Base-by-base conservation (phyloP, 805 yeast species). In the Dipodascus albidus region DNA sequence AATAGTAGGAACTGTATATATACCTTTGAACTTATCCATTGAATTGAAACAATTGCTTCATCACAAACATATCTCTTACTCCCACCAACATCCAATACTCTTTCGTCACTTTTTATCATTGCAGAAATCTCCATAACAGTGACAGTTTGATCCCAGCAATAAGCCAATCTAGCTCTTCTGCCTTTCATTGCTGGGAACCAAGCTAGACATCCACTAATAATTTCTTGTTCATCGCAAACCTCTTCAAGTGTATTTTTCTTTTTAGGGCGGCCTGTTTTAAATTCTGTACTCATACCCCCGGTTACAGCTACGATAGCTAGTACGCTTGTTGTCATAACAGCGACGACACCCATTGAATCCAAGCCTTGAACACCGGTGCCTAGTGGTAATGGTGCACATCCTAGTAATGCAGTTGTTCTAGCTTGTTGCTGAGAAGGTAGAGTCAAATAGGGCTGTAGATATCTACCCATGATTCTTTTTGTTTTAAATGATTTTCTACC, bases 81-180 rank as follows among this genome's bases (percentile, higher is more conserved):
- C 21, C 74, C 69, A 6, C 68, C 69, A 52, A 74, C 74, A 47
- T 62, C 66, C 22, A 75, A 55, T 6, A 59, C 55, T 0, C 59
- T 51, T 8, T 64, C 54, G 22, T 61, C 57, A 9, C 59, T 64
- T 11, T 70, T 71, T 52, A 71, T 64, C 19, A 58, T 56, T 19
- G 58, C 53, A 2, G 64, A 66, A 1, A 83, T 65, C 53, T 82
- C 83, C 6, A 82, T 58, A 1, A 87, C 61, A 0, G 81, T 79
- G 52, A 86, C 60, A 4, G 73, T 70, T 55, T 81, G 80, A n/a
- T 79, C 72, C 85, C 88, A 85, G 41, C 85, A 73, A 58, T 82
- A 85, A 0, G 85, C 90, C 47, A 87, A 64, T 55, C 74, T 67
- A 0, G 50, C 50, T 0, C 31, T 44, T 9, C 47, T 33, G 11